Evolutionary conservation across 2,329 filamentous ascomycete genomes (phyloP), one percentile per base, ranked within the genome.

Genomic region (Stagonosporopsis vannaccii): DNA sequence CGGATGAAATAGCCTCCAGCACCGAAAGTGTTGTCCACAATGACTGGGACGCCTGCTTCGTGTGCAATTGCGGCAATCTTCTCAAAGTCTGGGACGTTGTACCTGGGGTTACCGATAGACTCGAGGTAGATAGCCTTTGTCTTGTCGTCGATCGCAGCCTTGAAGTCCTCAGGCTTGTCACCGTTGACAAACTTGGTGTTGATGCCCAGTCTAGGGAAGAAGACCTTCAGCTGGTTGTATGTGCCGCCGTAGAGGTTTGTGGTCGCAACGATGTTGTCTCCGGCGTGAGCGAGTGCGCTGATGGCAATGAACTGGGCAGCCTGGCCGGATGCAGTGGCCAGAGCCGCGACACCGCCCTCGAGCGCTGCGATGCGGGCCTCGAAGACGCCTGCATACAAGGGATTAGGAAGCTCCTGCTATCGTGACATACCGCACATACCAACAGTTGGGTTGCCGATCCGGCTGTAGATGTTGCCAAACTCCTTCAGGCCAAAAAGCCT

Each of bases 401-500:
- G n/a, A 66, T 94, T 0, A 94, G 98, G 2, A 94, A 92, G 43
- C 63, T 52, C 22, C 30, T 26, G 12, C 23, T 13, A 30, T n/a
- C 2, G 13, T 19, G 5, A 7, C 11, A 8, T 15, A 12, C 12
- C 2, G 8, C 36, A 11, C 49, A 9, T 39, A 45, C 49, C 22
- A 33, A 95, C 90, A 0, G 94, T 98, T 2, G 94, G 93, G 44
- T 68, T 63, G 19, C 44, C 92, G 70, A 99, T 92, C 63, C 95
- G 91, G 76, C 89, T 95, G 84, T 99, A 99, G 77, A 98, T 96
- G 80, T 98, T 98, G 79, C 93, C 95, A 70, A 91, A 90, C 80
- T 98, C 92, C 81, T 98, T 96, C 77, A 99, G 90, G 74, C 92
- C 91, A 75, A 99, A 99, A 37, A 99, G 88, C 76, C 92, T 88